Evolutionary conservation across 345 rosid species (phyloP), one percentile per base, ranked within the genome.

Genomic region (Hevea brasiliensis): DNA sequence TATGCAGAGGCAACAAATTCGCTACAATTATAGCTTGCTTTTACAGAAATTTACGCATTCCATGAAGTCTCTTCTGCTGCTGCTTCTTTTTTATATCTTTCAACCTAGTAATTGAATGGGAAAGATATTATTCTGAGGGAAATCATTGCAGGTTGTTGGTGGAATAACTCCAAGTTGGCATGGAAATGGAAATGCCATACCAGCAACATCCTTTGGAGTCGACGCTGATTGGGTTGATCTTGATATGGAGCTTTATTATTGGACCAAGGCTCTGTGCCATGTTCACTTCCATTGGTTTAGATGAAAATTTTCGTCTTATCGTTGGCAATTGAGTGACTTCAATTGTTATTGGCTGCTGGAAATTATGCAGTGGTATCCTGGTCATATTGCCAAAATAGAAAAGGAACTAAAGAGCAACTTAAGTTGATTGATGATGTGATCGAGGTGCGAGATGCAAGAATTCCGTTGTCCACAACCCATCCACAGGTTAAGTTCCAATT

Each of bases 341-440:
- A 4, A 23, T 51, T 17, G 26, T 68, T 61, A 24, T 56, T 57
- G 35, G 58, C 23, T 63, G 20, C 1, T 82, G 65, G 72, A 24
- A 70, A 50, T 50, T 75, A 12, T 23, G 70, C 79, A 91, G 98
- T 94, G 98, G 97, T 94, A 94, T 83, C 98, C 98, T 53, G 98
- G 97, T 72, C 97, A 94, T 71, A 94, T 92, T 74, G 95, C 93
- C 20, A 94, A 92, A 82, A 85, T 97, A 26, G 97, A 92, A 70
- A 94, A 84, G 75, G 97, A 94, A 76, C 92, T 55, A 92, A 91
- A 75, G 95, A 90, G 61, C 98, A 94, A 74, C 88, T 94, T 77
- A 92, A 92, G 85, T 79, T 92, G 72, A 92, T 94, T 94, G 98
- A 94, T 88, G 93, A 89, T 75, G 97, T 94, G 67, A 86, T 94